Percentiles rank a stretch among this genome's conserved stretches.
phyloP scores from a whole-genome alignment of 306 rosid genomes.

The Prosopis cineraria region DNA sequence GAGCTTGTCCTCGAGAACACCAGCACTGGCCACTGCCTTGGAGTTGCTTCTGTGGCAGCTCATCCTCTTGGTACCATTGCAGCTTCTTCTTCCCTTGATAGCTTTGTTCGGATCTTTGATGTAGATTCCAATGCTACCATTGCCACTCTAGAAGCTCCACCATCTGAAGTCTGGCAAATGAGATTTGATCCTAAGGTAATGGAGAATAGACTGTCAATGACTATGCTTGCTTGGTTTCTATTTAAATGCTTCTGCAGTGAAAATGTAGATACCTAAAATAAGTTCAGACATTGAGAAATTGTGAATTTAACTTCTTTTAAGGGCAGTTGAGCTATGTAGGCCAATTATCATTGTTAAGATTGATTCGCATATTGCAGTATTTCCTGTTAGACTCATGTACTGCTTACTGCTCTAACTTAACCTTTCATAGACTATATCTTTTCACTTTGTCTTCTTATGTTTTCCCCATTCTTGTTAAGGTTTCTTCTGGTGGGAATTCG shows the following conservation, averaged over 20 bases:
- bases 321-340: neutral
- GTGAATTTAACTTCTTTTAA: neutral
- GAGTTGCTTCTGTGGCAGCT: constrained; percentile 68
- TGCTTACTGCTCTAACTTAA: neutral
- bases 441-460: neutral
- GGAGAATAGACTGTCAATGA: neutral
- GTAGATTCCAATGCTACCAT: constrained; percentile 69
- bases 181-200: constrained; percentile 66
- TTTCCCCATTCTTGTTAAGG: neutral
- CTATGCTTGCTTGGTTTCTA: constrained; percentile 57
- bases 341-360: neutral
- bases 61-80: constrained; percentile 66
- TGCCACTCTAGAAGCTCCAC: constrained; percentile 76
- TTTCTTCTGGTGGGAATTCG: neutral
- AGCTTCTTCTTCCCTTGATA: constrained; percentile 73
- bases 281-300: neutral
- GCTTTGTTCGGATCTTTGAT: constrained; percentile 68
- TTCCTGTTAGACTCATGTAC: constrained; percentile 48
- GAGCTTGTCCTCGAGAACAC: constrained; percentile 59
- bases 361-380: neutral
- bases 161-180: constrained; percentile 80
- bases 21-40: constrained; percentile 70
- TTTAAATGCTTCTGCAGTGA: constrained; percentile 56
- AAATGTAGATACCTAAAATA: constrained; percentile 8
- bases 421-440: neutral